Conservation (phyloP, 1,284 basidiomycete genomes). For the Sanghuangporus baumii region DNA sequence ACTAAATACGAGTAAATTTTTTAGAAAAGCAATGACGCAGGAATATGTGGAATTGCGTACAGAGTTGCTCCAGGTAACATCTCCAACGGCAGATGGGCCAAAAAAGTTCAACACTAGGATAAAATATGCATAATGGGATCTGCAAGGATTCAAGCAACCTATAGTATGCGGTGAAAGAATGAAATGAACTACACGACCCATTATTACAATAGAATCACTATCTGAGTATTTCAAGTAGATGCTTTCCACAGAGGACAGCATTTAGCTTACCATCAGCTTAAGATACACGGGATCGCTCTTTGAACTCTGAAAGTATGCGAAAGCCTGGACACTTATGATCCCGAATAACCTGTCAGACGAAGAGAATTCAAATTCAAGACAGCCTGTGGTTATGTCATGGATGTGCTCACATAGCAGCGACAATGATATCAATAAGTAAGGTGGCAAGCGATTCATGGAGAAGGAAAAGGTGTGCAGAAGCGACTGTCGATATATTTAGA, state of each 20-base stretch:
- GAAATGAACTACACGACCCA: background rate
- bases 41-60: background rate
- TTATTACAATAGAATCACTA: background rate
- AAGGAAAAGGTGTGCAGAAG: too few species aligned
- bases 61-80: background rate
- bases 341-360: background rate
- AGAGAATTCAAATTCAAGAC: background rate
- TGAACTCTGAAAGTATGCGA: background rate
- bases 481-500: too few species aligned
- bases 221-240: background rate
- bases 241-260: background rate
- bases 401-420: background rate
- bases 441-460: background rate
- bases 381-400: background rate
- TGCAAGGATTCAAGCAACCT: background rate
- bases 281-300: background rate
- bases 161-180: background rate
- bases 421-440: background rate
- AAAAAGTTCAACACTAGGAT: background rate
- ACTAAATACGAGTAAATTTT: background rate
- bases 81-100: background rate
- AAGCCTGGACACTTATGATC: background rate
- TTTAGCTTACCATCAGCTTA: background rate
- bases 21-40: background rate
- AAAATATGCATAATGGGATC: background rate